Base-by-base conservation (phyloP, 2,329 filamentous ascomycete genomes). In the Aspergillus neoniger region DNA sequence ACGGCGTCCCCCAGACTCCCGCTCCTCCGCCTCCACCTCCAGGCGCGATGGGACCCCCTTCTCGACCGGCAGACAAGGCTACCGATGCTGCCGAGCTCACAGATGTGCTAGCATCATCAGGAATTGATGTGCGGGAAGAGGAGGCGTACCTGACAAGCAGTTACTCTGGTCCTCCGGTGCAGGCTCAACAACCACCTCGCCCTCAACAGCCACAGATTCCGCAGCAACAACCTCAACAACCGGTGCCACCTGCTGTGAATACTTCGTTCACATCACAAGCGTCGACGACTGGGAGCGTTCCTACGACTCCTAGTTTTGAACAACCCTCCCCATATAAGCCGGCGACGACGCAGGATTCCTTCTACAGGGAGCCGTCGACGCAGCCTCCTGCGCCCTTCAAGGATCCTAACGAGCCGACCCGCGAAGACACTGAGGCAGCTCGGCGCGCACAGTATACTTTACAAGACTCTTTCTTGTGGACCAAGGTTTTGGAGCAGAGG, bases 71-170 rank as follows among this genome's bases (percentile, higher is more conserved):
- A 12, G 80, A 82, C 8, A 81, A 82, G 63, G 80, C 81, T 44
- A 83, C 82, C 58, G 76, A 85, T 76, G 74, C 76, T 53, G 75
- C 93, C 68, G 91, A 96, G 69, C 84, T 93, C 49, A 91, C 89
- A 65, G 93, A 97, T 77, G 90, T 92, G 54, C 78, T 96, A 57
- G 88, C 89, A 17, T 91, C 90, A 17, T 94, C 92, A 15, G 92
- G 92, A 53, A 92, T 97, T 64, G 91, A 96, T 79, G 78, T 96
- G 50, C 88, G 89, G 60, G 92, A 92, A 65, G 93, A 96, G 75
- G 91, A 96, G 71, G 91, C 92, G 68, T 91, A 87, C 66, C 82
- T 95, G 74, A 88, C 91, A 48, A 87, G 71, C 71, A 80, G 71
- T 70, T 82, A 71, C 74, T 79, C 68, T 67, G 76, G 60, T 76